Percentiles rank a stretch among this genome's conserved stretches.
These are phyloP conservation scores for Penicillium coprophilum DNA, from an alignment of 495 filamentous ascomycete genomes.

Conservation along the genomic window DNA sequence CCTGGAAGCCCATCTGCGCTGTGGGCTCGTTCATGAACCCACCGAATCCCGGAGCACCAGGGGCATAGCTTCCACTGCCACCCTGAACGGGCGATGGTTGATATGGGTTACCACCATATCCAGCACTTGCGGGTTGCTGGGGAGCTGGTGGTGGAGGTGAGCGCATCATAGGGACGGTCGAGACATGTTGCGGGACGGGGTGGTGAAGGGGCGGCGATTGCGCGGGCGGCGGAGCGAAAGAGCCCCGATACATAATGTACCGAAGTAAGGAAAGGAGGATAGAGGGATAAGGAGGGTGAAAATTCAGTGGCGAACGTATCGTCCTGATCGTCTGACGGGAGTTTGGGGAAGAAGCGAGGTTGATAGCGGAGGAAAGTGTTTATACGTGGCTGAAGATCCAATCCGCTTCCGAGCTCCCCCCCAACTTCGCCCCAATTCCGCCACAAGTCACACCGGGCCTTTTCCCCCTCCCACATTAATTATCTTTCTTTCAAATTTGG, in stretches of 20 bases:
- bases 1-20: conserved; percentile 93
- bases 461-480: conserved; percentile 1
- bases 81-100: conserved; percentile 51
- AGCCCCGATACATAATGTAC: conserved; percentile 73
- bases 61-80: conserved; percentile 55
- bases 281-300: conserved; percentile 5
- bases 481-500: background rate
- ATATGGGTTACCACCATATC: conserved; percentile 73
- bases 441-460: conserved; percentile 28
- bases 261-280: conserved; percentile 10
- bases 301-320: conserved; percentile 1
- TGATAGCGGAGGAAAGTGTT: conserved; percentile 27
- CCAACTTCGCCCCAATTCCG: conserved; percentile 38
- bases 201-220: conserved; percentile 96
- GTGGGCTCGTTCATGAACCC: conserved; percentile 94
- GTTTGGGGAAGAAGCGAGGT: conserved; percentile 13
- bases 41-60: conserved; percentile 63
- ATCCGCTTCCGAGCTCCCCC: conserved; percentile 27
- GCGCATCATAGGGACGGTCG: conserved; percentile 96
- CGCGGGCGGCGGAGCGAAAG: conserved; percentile 71
- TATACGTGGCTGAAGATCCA: conserved; percentile 47
- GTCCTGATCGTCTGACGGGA: conserved; percentile 10
- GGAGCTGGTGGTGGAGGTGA: conserved; percentile 85
- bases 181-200: conserved; percentile 97
- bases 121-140: conserved; percentile 66